Evolutionary conservation across 2,329 filamentous ascomycete genomes (phyloP), one percentile per base, ranked within the genome.

Genomic region (Fusarium heterosporum): DNA sequence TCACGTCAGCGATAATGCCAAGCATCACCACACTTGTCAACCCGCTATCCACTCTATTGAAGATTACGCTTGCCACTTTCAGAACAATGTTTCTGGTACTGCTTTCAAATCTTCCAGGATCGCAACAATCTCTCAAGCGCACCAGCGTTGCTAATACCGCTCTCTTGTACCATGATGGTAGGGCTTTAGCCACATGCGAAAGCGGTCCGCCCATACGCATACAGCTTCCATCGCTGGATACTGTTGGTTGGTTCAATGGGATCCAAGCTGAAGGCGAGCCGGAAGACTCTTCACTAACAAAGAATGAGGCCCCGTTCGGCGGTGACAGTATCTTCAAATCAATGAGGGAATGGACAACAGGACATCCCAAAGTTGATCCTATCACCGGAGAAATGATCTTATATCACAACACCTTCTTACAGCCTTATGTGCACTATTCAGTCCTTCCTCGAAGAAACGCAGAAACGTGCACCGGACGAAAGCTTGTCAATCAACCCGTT

Each of bases 121-220:
- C 57, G 4, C 87, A 84, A 8, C 79, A 78, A 82, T 56, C 78
- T 79, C 86, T 92, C 71, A 90, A 86, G 71, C 89, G 85, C 71
- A 90, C 91, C 54, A 91, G 89, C 65, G 89, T 91, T 14, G 89
- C 88, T 5, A 93, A 92, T 64, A 93, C 89, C 6, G 83, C 81
- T 11, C 78, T 92, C 12, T 39, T 90, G 3, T 92, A 86, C 67
- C 90, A 92, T 68, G 89, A 92, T 71, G 88, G 89, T 11, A 81
- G 89, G 63, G 89, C 88, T 6, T 72, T 93, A 60, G 90, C 90
- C 5, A 89, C 88, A 0, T 92, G 89, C 66, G 89, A 92, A 74
- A 91, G 88, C 66, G 90, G 90, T 0, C 89, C 89, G 4, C 90
- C 89, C 0, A 88, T 92, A 72, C 81, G 89, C 26, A 81, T 92